phyloP scores from a whole-genome alignment of 140 eudicot genomes.

The Flaveria floridana region DNA sequence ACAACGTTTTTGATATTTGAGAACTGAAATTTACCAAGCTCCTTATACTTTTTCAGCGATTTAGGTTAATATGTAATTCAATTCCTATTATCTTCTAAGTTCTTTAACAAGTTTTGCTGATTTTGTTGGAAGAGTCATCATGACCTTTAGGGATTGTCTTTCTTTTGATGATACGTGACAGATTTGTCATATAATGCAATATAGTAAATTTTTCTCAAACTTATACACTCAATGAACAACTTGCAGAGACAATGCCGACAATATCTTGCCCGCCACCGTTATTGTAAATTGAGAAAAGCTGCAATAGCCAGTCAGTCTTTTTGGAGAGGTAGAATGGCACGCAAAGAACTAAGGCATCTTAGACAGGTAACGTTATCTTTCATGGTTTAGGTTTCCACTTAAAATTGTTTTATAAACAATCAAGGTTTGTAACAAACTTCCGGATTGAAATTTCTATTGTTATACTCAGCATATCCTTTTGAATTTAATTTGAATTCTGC shows the following conservation, averaged over 20 bases:
- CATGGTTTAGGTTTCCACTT: slow-evolving; percentile 9
- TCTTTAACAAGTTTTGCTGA: slow-evolving; percentile 2
- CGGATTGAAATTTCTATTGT: slow-evolving; percentile 14
- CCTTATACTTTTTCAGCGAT: background rate
- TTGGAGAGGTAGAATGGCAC: slow-evolving; percentile 68
- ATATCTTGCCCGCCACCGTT: slow-evolving; percentile 43
- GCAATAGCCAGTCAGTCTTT: slow-evolving; percentile 63
- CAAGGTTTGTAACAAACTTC: background rate
- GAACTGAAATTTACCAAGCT: slow-evolving; percentile 12
- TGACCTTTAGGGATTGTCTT: slow-evolving; percentile 6
- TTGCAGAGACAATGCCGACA: slow-evolving; percentile 62
- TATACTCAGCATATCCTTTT: slow-evolving; percentile 11
- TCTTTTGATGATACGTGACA: background rate
- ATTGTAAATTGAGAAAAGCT: slow-evolving; percentile 51
- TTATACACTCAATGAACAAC: slow-evolving; percentile 26
- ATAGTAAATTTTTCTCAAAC: slow-evolving; percentile 11
- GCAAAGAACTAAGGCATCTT: slow-evolving; percentile 65
- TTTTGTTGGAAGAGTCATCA: slow-evolving; percentile 1
- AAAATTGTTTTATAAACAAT: background rate
- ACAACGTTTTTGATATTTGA: slow-evolving; percentile 1
- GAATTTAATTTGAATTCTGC: slow-evolving; percentile 6
- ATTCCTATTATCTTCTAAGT: slow-evolving; percentile 5
- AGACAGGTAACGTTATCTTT: slow-evolving; percentile 47
- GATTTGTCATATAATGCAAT: background rate
- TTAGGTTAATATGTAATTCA: slow-evolving; percentile 1